Percentiles rank a stretch among this genome's conserved stretches.
Conservation (phyloP, 176 grass and related monocot genomes). For the Poa annua region DNA sequence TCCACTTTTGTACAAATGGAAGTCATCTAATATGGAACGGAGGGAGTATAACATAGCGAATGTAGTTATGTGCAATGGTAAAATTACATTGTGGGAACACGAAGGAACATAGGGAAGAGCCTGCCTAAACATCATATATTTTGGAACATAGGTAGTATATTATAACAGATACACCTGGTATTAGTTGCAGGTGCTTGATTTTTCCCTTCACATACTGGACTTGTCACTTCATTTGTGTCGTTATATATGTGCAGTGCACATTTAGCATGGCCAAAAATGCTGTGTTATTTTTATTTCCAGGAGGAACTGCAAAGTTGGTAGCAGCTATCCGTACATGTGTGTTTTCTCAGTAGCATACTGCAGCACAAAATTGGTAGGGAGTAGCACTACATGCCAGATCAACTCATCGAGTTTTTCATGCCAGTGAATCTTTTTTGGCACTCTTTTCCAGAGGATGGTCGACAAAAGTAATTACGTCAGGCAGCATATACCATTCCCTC, state of each 20-base stretch:
- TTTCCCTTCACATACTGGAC: neutral
- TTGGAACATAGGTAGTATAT: neutral
- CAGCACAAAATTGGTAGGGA: neutral
- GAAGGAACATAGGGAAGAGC: neutral
- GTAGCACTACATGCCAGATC: neutral
- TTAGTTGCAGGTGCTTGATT: neutral
- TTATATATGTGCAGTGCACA: neutral
- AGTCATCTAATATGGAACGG: no score
- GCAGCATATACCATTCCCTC: neutral
- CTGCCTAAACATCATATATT: neutral
- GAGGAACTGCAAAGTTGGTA: conserved; percentile 13
- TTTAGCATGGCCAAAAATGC: neutral
- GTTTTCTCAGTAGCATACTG: conserved; percentile 5
- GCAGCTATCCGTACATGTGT: neutral
- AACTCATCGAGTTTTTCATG: neutral
- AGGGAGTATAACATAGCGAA: neutral
- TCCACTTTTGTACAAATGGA: no score
- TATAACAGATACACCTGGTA: no score
- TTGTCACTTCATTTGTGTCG: neutral
- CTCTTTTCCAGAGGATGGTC: neutral
- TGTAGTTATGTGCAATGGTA: neutral
- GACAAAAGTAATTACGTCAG: neutral
- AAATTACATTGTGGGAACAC: neutral
- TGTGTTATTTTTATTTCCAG: neutral
- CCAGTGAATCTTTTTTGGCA: conserved; percentile 25